Evolutionary conservation across 2,329 filamentous ascomycete genomes (phyloP).

Genomic region (Calycina marina): DNA sequence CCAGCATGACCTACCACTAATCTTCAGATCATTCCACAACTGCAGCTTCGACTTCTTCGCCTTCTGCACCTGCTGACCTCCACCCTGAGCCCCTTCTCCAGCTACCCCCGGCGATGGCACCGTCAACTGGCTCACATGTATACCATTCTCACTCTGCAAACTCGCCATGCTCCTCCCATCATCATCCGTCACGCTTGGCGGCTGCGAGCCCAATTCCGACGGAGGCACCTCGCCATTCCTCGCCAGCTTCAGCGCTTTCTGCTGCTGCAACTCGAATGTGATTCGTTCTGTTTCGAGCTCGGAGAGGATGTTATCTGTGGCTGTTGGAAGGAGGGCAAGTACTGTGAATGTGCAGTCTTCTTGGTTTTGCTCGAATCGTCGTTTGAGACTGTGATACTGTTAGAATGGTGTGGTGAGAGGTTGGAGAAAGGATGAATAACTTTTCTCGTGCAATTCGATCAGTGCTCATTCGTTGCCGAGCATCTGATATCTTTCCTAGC

Average conservation of each 20-base stretch:
- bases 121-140: slow-evolving; percentile 67
- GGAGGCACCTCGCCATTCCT: slow-evolving; percentile 36
- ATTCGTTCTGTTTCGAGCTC: slow-evolving; percentile 84
- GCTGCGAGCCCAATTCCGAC: slow-evolving; percentile 26
- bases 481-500: slow-evolving; percentile 78
- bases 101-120: slow-evolving; percentile 36
- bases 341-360: slow-evolving; percentile 98
- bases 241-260: slow-evolving; percentile 62
- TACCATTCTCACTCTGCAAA: slow-evolving; percentile 65
- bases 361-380: slow-evolving; percentile 97
- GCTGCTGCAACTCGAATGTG: slow-evolving; percentile 84
- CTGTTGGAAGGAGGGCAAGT: slow-evolving; percentile 84
- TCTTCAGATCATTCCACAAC: slow-evolving; percentile 94
- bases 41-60: slow-evolving; percentile 69
- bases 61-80: slow-evolving; percentile 33
- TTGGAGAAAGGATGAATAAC: slow-evolving; percentile 34
- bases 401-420: neutral
- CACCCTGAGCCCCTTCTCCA: slow-evolving; percentile 27
- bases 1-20: slow-evolving; percentile 55
- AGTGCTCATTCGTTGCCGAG: slow-evolving; percentile 89
- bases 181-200: slow-evolving; percentile 62
- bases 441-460: slow-evolving; percentile 95
- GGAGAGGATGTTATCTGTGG: slow-evolving; percentile 76
- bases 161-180: slow-evolving; percentile 65
- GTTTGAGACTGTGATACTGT: slow-evolving; percentile 53